Evolutionary conservation across 257 asterid genomes (phyloP).

Genomic region (Jaltomata sinuosa): DNA sequence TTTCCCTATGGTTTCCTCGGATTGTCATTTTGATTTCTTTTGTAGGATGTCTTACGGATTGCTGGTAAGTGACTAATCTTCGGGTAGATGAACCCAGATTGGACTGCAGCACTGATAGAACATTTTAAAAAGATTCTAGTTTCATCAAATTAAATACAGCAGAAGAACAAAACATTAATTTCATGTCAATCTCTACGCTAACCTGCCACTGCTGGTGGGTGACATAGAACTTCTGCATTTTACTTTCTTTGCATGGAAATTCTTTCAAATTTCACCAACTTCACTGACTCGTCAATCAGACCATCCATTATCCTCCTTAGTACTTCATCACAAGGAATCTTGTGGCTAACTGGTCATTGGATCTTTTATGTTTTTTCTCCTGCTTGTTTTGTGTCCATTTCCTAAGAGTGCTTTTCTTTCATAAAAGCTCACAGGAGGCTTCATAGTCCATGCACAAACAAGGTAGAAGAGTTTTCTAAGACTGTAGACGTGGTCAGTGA

Average conservation of each 20-base stretch:
- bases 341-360: neutral
- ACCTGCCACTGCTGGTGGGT: neutral
- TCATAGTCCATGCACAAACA: neutral
- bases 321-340: neutral
- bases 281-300: neutral
- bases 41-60: neutral
- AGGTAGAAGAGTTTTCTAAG: neutral
- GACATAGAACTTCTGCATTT: neutral
- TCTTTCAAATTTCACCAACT: neutral
- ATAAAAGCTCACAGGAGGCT: neutral
- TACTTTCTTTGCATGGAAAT: neutral
- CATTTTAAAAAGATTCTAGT: neutral
- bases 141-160: neutral
- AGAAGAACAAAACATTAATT: neutral
- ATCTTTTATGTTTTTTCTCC: neutral
- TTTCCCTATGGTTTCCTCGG: neutral
- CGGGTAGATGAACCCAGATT: neutral
- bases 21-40: neutral
- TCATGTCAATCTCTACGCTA: neutral
- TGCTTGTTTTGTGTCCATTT: neutral
- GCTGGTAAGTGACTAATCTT: neutral
- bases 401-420: neutral
- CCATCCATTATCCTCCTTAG: neutral
- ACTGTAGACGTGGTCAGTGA: neutral
- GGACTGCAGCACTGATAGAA: neutral